Conservation (phyloP, 352 stramenopile genomes). For the Globisporangium echinulatum region DNA sequence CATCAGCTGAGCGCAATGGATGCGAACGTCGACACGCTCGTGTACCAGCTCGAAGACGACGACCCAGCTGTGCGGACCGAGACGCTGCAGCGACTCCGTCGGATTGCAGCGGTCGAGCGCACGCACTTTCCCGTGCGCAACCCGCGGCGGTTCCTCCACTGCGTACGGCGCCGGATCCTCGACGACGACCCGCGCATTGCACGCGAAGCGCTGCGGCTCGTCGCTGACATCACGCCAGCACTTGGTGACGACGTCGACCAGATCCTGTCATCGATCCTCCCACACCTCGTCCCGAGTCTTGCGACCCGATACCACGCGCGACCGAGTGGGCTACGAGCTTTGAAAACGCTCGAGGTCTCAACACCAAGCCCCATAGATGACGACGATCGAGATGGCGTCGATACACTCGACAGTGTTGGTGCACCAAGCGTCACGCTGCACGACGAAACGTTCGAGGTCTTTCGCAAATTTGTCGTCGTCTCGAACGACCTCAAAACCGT, state of each 20-base stretch:
- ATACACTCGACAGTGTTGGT: not conserved
- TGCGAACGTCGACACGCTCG: slow-evolving; percentile 57
- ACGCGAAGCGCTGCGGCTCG: slow-evolving; percentile 43
- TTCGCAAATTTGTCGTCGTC: slow-evolving; percentile 55
- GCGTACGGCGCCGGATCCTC: slow-evolving; percentile 46
- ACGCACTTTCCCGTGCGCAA: slow-evolving; percentile 69
- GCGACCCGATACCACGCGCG: slow-evolving; percentile 1
- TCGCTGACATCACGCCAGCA: slow-evolving; percentile 63
- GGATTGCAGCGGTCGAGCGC: slow-evolving; percentile 54
- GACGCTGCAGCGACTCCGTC: slow-evolving; percentile 59
- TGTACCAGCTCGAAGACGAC: slow-evolving; percentile 78
- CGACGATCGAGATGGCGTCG: not conserved
- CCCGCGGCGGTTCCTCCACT: slow-evolving; percentile 63
- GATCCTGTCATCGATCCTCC: slow-evolving; percentile 59
- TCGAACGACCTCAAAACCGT: slow-evolving; percentile 55
- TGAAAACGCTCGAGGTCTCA: not conserved
- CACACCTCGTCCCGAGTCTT: slow-evolving; percentile 51
- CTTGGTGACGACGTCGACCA: slow-evolving; percentile 59
- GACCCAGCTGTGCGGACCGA: slow-evolving; percentile 40
- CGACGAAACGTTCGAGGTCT: slow-evolving; percentile 55
- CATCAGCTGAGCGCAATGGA: slow-evolving; percentile 21
- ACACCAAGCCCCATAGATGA: slow-evolving; percentile 11
- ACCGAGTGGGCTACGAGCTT: not conserved
- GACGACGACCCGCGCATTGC: slow-evolving; percentile 34
- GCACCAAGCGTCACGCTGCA: slow-evolving; percentile 18